A percentile compares a stretch with the other conserved stretches of the same genome.
Evolutionary conservation across 2,329 filamentous ascomycete species (phyloP).

Genomic region (Exophiala phaeomuriformis): DNA sequence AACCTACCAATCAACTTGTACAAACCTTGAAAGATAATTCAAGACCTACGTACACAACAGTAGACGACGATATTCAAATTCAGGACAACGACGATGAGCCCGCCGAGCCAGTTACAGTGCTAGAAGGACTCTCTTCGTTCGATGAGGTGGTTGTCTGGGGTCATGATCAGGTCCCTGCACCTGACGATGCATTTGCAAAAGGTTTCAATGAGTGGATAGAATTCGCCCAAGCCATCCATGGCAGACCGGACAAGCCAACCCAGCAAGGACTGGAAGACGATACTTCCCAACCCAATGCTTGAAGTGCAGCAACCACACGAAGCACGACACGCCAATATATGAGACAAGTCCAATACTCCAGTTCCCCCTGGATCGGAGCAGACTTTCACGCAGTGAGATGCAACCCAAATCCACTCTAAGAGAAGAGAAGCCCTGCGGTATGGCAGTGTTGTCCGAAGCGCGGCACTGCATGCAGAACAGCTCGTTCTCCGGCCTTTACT

Average conservation of each 20-base stretch:
- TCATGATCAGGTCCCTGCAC: conserved; percentile 61
- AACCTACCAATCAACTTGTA: conserved; percentile 33
- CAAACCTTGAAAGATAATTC: conserved; percentile 8
- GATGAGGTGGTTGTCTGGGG: conserved; percentile 75
- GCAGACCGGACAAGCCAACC: background rate
- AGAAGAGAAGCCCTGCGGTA: too few relatives aligned
- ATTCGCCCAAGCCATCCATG: conserved; percentile 59
- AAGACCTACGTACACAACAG: conserved; percentile 6
- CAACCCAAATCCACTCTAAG: too few relatives aligned
- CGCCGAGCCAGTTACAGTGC: conserved; percentile 45
- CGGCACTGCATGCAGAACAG: background rate
- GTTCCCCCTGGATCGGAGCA: too few relatives aligned
- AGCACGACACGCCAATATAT: too few relatives aligned
- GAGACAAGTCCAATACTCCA: too few relatives aligned
- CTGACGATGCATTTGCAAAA: conserved; percentile 63
- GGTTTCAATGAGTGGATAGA: conserved; percentile 73
- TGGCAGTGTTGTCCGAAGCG: too few relatives aligned
- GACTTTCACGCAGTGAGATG: too few relatives aligned
- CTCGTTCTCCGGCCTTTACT: background rate
- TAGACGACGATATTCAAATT: conserved; percentile 32
- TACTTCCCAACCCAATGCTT: background rate
- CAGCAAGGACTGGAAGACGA: background rate
- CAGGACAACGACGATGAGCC: conserved; percentile 43
- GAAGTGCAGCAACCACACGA: too few relatives aligned
- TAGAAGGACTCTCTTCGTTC: conserved; percentile 62